Percentiles rank a stretch among this genome's conserved stretches.
These are phyloP conservation scores for Raffaelea ambrosiae DNA, from an alignment of 2,329 filamentous ascomycete genomes.

Conservation along the genomic window DNA sequence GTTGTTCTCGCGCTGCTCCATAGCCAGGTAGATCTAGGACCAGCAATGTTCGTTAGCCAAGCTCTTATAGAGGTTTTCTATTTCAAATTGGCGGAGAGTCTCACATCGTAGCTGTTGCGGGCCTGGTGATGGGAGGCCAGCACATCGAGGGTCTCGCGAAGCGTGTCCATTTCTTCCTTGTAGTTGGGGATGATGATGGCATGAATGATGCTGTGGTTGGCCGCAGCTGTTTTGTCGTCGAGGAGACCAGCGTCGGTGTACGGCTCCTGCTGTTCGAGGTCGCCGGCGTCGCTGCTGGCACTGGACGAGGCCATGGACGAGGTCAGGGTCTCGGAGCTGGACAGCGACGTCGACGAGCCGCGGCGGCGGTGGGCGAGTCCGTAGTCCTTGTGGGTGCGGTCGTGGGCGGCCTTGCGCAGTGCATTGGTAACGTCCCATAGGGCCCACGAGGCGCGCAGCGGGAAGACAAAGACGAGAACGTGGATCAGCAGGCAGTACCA, in stretches of 20 bases:
- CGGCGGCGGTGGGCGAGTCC: slow-evolving; percentile 38
- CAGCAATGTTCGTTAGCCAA: not conserved
- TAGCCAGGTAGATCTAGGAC: slow-evolving; percentile 61
- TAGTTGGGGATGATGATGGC: slow-evolving; percentile 67
- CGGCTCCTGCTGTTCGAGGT: slow-evolving; percentile 36
- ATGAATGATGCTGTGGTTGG: slow-evolving; percentile 36
- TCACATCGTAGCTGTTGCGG: slow-evolving; percentile 58
- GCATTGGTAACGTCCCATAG: slow-evolving; percentile 47
- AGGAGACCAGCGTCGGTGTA: slow-evolving; percentile 31
- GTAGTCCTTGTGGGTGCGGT: slow-evolving; percentile 37
- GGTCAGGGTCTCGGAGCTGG: slow-evolving; percentile 46
- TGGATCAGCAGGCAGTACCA: slow-evolving; percentile 61
- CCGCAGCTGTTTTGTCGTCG: slow-evolving; percentile 20
- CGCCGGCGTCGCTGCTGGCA: slow-evolving; percentile 41
- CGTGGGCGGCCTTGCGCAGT: slow-evolving; percentile 36
- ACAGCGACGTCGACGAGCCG: slow-evolving; percentile 44
- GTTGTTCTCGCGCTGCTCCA: slow-evolving; percentile 60
- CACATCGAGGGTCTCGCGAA: slow-evolving; percentile 61
- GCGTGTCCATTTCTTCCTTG: slow-evolving; percentile 61
- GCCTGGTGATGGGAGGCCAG: slow-evolving; percentile 59
- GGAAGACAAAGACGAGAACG: slow-evolving; percentile 54
- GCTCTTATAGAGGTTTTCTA: too few species aligned
- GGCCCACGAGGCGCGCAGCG: slow-evolving; percentile 53
- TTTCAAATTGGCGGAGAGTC: slow-evolving; percentile 28
- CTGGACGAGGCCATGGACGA: slow-evolving; percentile 38